A percentile compares a stretch with the other conserved stretches of the same genome.
Conservation (phyloP, 1,284 basidiomycete species). For the Rhodotorula mucilaginosa region DNA sequence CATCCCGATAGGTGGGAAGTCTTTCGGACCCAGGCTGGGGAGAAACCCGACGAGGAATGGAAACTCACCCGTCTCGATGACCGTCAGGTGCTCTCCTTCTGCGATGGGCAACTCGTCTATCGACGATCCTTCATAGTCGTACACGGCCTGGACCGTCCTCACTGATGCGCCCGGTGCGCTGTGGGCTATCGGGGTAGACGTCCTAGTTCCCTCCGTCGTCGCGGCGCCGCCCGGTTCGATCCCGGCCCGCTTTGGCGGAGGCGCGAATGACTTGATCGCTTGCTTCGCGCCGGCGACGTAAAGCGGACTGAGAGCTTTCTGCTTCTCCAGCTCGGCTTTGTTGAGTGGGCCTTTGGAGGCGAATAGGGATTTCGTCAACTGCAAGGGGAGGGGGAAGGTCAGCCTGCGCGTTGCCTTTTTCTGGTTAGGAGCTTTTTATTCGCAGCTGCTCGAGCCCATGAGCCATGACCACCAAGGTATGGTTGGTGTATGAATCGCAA, state of each 20-base stretch:
- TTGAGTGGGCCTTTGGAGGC: slow-evolving; percentile 22
- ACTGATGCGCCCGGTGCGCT: background rate
- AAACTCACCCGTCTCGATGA: slow-evolving; percentile 26
- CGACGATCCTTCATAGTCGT: slow-evolving; percentile 29
- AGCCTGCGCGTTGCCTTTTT: background rate
- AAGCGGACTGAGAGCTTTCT: slow-evolving; percentile 16
- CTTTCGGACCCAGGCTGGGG: too few species aligned
- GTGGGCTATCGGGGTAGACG: background rate
- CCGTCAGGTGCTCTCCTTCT: slow-evolving; percentile 22
- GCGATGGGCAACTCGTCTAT: slow-evolving; percentile 18
- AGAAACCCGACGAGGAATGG: too few species aligned
- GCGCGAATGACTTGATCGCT: background rate
- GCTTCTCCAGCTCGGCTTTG: slow-evolving; percentile 19
- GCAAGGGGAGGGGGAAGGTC: background rate
- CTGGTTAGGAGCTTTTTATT: too few species aligned
- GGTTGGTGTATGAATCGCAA: too few species aligned
- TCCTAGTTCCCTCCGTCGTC: slow-evolving; percentile 2
- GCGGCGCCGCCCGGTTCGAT: background rate
- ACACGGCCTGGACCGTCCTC: slow-evolving; percentile 14
- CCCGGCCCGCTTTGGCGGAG: slow-evolving; percentile 2
- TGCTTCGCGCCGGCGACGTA: background rate
- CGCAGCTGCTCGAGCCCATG: background rate
- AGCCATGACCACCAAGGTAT: too few species aligned
- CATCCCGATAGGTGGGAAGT: too few species aligned
- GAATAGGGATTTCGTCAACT: slow-evolving; percentile 31